phyloP scores from a whole-genome alignment of 129 eudicot genomes.

The Saposhnikovia divaricata region DNA sequence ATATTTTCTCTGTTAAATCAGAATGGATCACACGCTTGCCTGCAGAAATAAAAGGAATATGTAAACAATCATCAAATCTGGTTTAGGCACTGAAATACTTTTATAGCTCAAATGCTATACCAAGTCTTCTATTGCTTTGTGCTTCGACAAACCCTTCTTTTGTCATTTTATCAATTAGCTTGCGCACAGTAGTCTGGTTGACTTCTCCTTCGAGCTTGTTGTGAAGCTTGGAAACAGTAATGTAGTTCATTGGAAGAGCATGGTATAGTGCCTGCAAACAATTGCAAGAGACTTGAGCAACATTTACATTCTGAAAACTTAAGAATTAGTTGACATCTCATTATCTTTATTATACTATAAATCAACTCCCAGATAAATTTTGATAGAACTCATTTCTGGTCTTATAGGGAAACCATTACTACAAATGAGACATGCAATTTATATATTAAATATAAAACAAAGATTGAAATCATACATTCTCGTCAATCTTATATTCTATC shows the following conservation, averaged over 20 bases:
- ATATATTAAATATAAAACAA: not conserved
- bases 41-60: slow-evolving; percentile 15
- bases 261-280: slow-evolving; percentile 71
- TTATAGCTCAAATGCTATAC: slow-evolving; percentile 21
- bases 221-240: slow-evolving; percentile 65
- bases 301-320: not conserved
- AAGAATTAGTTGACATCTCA: not conserved
- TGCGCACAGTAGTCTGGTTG: slow-evolving; percentile 56
- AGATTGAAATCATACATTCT: not conserved
- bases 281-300: not conserved
- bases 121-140: slow-evolving; percentile 60
- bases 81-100: not conserved
- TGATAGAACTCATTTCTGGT: not conserved
- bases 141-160: slow-evolving; percentile 76
- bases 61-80: not conserved
- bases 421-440: not conserved
- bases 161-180: slow-evolving; percentile 85
- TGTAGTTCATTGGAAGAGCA: slow-evolving; percentile 75
- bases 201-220: slow-evolving; percentile 78
- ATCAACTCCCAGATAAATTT: not conserved
- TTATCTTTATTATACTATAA: not conserved
- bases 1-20: slow-evolving; percentile 63
- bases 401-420: not conserved
- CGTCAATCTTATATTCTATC: not conserved
- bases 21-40: slow-evolving; percentile 93